Conservation (phyloP, 169 alveolate genomes). For the Amoebophrya sp. region DNA sequence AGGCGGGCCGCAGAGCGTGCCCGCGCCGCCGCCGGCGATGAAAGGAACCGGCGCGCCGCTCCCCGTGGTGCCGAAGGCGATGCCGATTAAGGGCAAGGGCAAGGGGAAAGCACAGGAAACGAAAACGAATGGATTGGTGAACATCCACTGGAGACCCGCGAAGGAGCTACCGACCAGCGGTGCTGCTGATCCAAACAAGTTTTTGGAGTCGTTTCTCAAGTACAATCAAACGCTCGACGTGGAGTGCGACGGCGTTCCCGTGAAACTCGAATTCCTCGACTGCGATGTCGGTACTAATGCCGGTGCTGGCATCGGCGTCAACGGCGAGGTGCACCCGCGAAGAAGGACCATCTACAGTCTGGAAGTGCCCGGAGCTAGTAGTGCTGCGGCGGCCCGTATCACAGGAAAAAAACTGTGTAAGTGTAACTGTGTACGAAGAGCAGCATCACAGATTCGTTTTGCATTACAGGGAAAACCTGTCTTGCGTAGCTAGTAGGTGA, state of each 20-base stretch:
- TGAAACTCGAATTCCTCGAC: background rate
- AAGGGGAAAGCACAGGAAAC: background rate
- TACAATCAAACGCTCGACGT: background rate
- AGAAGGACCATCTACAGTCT: background rate
- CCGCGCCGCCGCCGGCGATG: background rate
- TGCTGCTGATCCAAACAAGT: background rate
- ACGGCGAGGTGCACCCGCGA: background rate
- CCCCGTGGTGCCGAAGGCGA: conserved; percentile 1
- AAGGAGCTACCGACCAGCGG: background rate
- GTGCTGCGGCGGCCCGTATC: too few species aligned
- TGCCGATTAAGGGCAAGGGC: background rate
- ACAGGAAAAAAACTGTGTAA: too few species aligned
- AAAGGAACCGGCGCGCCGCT: background rate
- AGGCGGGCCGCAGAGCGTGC: background rate
- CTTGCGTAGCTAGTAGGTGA: too few species aligned
- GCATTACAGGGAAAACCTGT: too few species aligned
- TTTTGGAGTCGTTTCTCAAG: background rate
- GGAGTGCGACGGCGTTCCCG: background rate
- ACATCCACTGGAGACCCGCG: background rate
- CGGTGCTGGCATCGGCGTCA: too few species aligned
- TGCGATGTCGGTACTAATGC: too few species aligned
- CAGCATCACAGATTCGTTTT: too few species aligned
- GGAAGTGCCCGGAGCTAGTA: too few species aligned
- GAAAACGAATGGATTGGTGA: background rate
- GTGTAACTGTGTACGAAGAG: too few species aligned